A percentile compares a stretch with the other conserved stretches of the same genome.
These are phyloP conservation scores for Alnus glutinosa DNA, from an alignment of 306 rosid genomes.

Conservation along the genomic window DNA sequence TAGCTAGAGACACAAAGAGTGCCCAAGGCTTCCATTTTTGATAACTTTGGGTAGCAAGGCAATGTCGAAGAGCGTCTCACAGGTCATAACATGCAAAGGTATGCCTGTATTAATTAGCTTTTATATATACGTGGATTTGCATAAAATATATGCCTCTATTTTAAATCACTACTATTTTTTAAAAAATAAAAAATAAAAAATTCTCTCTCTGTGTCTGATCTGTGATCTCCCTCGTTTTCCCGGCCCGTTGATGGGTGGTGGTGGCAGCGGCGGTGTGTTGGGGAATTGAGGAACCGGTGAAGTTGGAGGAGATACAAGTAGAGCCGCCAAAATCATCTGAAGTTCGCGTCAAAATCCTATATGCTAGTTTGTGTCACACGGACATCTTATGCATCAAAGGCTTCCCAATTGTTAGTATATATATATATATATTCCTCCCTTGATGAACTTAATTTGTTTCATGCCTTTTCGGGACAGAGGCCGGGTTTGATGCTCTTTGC, in stretches of 20 bases:
- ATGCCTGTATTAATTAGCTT: background rate
- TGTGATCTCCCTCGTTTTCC: background rate
- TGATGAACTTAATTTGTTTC: too few relatives aligned
- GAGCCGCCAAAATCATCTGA: conserved; percentile 53
- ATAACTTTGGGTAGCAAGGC: background rate
- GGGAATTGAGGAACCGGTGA: conserved; percentile 44
- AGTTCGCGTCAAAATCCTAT: conserved; percentile 55
- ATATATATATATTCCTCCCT: too few relatives aligned
- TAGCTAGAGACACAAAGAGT: too few relatives aligned
- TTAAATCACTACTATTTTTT: too few relatives aligned
- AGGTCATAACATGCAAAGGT: conserved; percentile 3
- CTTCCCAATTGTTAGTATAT: conserved; percentile 28
- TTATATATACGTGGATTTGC: background rate
- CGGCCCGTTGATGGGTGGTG: background rate
- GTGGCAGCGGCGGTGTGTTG: conserved; percentile 56
- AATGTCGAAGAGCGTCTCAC: background rate
- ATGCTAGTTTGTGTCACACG: conserved; percentile 62
- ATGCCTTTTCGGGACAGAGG: too few relatives aligned
- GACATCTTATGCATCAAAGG: conserved; percentile 42
- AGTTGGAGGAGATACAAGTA: conserved; percentile 58
- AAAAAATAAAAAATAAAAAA: too few relatives aligned
- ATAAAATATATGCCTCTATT: background rate
- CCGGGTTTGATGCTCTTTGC: background rate
- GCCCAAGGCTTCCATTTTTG: background rate
- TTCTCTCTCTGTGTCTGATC: too few relatives aligned